These are phyloP conservation scores for Strigomonas oncopelti DNA, from an alignment of 208 protist genomes.

Conservation along the genomic window DNA sequence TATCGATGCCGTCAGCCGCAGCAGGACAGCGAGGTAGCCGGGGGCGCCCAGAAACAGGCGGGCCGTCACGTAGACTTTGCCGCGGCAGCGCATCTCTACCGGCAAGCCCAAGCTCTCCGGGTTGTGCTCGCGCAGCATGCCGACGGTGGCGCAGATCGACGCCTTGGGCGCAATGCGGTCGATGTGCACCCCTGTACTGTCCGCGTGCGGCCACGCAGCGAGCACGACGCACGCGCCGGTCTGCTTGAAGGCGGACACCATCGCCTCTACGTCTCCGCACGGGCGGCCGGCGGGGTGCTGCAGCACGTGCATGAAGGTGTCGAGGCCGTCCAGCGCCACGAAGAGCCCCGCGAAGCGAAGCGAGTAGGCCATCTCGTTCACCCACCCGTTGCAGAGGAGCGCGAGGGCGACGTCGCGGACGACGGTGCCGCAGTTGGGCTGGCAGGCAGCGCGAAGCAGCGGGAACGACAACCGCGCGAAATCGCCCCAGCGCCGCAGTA, in stretches of 20 bases:
- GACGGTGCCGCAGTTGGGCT: conserved; percentile 17
- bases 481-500: conserved; percentile 39
- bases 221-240: conserved; percentile 23
- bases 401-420: conserved; percentile 56
- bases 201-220: conserved; percentile 26
- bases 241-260: conserved; percentile 37
- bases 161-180: background rate
- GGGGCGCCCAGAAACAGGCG: conserved; percentile 59
- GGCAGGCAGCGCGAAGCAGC: conserved; percentile 41
- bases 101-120: conserved; percentile 2
- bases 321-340: conserved; percentile 49
- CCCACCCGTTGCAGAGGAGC: conserved; percentile 45
- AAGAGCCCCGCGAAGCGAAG: conserved; percentile 60
- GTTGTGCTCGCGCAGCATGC: background rate
- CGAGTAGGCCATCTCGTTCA: conserved; percentile 42
- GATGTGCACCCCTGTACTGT: background rate
- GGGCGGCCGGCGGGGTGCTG: conserved; percentile 27
- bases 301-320: conserved; percentile 22
- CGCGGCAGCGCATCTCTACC: conserved; percentile 20
- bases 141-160: background rate
- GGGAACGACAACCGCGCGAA: conserved; percentile 34
- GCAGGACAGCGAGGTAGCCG: conserved; percentile 50
- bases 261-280: conserved; percentile 38
- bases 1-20: conserved; percentile 15
- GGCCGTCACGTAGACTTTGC: conserved; percentile 27